Conservation (phyloP, 805 yeast genomes). For the Huiozyma naganishii region DNA sequence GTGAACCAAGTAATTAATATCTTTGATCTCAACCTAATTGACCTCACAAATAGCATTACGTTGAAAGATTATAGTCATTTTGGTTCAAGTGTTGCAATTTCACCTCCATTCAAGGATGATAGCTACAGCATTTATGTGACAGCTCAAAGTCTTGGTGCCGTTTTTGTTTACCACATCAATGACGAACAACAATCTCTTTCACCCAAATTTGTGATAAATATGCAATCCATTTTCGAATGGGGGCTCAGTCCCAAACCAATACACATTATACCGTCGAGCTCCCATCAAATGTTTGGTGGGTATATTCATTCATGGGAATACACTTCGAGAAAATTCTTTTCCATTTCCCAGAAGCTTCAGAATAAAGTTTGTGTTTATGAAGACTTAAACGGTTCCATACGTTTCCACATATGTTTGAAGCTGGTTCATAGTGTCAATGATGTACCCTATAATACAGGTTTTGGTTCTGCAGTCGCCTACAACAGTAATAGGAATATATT, state of each 20-base stretch:
- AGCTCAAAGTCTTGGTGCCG: constrained; percentile 14
- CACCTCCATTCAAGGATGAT: constrained; percentile 1
- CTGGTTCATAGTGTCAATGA: constrained; percentile 6
- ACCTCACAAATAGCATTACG: constrained; percentile 5
- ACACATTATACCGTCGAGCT: constrained; percentile 4
- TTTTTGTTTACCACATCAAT: not conserved
- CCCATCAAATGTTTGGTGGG: constrained; percentile 20
- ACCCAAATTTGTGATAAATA: not conserved
- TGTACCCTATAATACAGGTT: constrained; percentile 25
- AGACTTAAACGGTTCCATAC: constrained; percentile 6
- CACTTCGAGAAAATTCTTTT: constrained; percentile 8
- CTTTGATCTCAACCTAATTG: constrained; percentile 3
- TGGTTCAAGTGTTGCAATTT: constrained; percentile 11
- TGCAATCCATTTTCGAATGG: not conserved
- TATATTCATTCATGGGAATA: constrained; percentile 7
- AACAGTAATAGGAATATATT: constrained; percentile 13
- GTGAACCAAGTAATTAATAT: constrained; percentile 2
- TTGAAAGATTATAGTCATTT: constrained; percentile 12
- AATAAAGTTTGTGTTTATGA: constrained; percentile 13
- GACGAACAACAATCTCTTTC: not conserved
- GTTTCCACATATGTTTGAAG: constrained; percentile 5
- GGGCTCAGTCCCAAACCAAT: not conserved
- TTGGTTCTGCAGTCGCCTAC: constrained; percentile 20
- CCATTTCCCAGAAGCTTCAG: constrained; percentile 16
- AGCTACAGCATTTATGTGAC: constrained; percentile 12